These are phyloP conservation scores for Skeletonema potamos DNA, from an alignment of 108 stramenopile genomes.

Conservation along the genomic window DNA sequence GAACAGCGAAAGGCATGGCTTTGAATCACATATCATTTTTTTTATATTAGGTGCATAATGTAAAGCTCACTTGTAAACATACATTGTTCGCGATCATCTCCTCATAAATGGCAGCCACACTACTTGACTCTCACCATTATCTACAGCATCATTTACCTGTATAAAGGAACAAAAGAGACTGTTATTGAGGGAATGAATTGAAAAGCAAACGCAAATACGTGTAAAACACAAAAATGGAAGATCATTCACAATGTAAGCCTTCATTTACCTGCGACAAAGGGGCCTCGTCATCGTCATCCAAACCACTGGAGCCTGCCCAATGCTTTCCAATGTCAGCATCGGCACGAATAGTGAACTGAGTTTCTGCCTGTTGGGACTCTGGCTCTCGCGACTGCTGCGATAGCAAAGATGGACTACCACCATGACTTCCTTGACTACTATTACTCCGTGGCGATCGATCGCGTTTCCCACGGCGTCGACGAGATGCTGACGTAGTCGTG, in stretches of 20 bases:
- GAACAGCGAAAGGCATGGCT: constrained; percentile 3
- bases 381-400: neutral
- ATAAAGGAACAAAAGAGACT: no score
- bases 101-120: constrained; percentile 29
- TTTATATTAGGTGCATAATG: neutral
- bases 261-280: constrained; percentile 30
- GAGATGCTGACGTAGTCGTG: neutral
- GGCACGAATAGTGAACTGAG: constrained; percentile 10
- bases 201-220: no score
- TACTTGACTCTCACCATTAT: constrained; percentile 36
- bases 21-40: neutral
- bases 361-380: constrained; percentile 5
- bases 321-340: constrained; percentile 12
- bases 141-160: constrained; percentile 29
- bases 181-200: no score
- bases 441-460: neutral
- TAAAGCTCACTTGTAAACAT: neutral
- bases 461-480: neutral
- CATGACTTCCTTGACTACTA: neutral
- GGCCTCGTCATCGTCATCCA: constrained; percentile 6
- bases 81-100: constrained; percentile 1
- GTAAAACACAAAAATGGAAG: no score
- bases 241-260: no score
- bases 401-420: neutral
- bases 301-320: neutral